These are phyloP conservation scores for Poa pratensis DNA, from an alignment of 176 grass and related monocot species.

Conservation along the genomic window DNA sequence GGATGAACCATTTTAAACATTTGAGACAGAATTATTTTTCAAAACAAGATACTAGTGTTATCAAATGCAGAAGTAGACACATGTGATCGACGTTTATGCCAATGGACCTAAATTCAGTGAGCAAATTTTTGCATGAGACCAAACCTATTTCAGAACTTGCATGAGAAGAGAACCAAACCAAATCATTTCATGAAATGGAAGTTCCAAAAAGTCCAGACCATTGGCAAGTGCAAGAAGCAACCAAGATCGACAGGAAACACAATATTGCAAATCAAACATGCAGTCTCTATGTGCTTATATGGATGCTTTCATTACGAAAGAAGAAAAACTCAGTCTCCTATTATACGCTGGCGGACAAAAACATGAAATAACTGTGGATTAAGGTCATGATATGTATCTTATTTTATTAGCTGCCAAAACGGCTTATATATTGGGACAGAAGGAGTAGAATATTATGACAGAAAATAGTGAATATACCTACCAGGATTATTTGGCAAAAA, in stretches of 20 bases:
- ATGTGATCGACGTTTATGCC: not conserved
- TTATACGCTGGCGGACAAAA: not conserved
- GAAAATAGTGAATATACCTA: not conserved
- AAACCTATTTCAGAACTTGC: not conserved
- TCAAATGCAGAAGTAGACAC: not conserved
- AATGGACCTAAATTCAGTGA: not conserved
- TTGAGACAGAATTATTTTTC: too few relatives aligned
- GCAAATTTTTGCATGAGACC: not conserved
- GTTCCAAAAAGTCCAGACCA: not conserved
- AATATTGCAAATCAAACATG: constrained; percentile 6
- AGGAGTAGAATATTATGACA: too few relatives aligned
- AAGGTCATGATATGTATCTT: not conserved
- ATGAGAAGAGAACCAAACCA: not conserved
- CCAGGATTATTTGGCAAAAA: not conserved
- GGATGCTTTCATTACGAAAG: not conserved
- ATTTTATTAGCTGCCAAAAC: too few relatives aligned
- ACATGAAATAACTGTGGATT: not conserved
- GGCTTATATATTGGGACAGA: too few relatives aligned
- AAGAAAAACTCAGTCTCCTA: not conserved
- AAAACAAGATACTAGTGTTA: not conserved
- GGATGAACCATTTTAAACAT: not conserved
- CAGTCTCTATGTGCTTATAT: not conserved
- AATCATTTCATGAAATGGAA: not conserved
- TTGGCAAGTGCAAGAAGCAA: not conserved
- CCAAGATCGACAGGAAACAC: not conserved